Conservation (phyloP, 345 rosid species). For the Psidium guajava region DNA sequence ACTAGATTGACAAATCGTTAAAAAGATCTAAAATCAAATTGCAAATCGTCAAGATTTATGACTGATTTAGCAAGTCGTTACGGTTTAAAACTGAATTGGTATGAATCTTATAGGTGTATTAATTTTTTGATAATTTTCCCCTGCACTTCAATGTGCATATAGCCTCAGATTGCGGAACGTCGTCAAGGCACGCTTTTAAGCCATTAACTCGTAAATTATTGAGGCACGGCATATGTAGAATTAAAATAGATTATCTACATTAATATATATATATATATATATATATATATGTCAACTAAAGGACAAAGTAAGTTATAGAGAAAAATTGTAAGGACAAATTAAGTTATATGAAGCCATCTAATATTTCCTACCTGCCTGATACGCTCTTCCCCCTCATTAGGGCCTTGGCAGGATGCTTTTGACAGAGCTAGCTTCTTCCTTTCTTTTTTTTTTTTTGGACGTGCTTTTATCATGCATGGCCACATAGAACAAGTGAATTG, state of each 20-base stretch:
- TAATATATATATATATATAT: too few species aligned
- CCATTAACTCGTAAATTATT: too few species aligned
- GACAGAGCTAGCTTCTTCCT: constrained; percentile 8
- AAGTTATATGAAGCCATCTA: background rate
- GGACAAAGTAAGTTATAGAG: background rate
- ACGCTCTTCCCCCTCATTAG: constrained; percentile 14
- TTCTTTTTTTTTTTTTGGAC: background rate
- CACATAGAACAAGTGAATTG: background rate
- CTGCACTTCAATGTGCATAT: background rate
- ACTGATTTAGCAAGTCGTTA: too few species aligned
- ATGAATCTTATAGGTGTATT: too few species aligned
- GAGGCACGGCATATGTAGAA: background rate
- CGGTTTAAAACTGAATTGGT: too few species aligned
- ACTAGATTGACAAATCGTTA: too few species aligned
- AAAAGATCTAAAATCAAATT: too few species aligned
- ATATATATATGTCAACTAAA: background rate
- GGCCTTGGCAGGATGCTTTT: constrained; percentile 72
- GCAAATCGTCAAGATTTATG: too few species aligned
- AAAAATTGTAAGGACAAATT: background rate
- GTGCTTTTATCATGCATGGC: background rate
- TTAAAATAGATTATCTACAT: too few species aligned
- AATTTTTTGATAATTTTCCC: background rate
- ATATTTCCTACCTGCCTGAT: constrained; percentile 12
- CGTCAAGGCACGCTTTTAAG: background rate
- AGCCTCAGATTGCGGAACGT: background rate